Base-by-base conservation (phyloP, 2,329 filamentous ascomycete genomes). In the Aspergillus texensis region DNA sequence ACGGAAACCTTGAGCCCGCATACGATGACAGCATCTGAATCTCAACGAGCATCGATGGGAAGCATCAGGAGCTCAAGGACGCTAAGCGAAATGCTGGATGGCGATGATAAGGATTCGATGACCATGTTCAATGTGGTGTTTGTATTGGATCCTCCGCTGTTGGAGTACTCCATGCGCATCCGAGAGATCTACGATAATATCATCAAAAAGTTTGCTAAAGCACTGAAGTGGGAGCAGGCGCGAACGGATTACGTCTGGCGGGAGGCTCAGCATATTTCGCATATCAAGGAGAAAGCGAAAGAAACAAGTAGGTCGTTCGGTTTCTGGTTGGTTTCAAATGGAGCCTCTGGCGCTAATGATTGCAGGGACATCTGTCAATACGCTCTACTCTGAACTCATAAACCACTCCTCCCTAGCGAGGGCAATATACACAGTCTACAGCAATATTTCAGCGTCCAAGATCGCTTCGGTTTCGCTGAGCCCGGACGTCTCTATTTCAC, bases 71-170 rank as follows among this genome's bases (percentile, higher is more conserved):
- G 66, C 9, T 69, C 67, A 21, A 74, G 69, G 57, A 50, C 66
- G 19, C 50, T 64, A 4, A 68, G 70, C 50, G 73, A 72, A 52
- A 62, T 67, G 6, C 48, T 71, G 46, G 75, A 78, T 57, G 62
- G 65, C 0, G 72, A 75, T 54, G 81, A 83, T 57, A 84, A 82
- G 64, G 81, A 86, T 63, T 87, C 87, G 54, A 94, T 98, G 91
- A 93, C 90, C 66, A 98, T 98, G 94, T 99, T 99, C 80, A 96
- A 97, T 76, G 86, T 97, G 12, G 93, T 98, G 28, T 98, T 98
- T 76, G 91, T 97, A 57, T 82, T 97, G 67, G 91, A 92, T 68
- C 91, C 93, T 3, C 90, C 89, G 57, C 88, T 89, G 58, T 83
- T 94, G 62, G 91, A 97, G 73, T 89, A 91, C 68, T 91, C 91